A percentile compares a stretch with the other conserved stretches of the same genome.
Conservation (phyloP, 805 yeast genomes). For the Zygosaccharomyces bisporus region DNA sequence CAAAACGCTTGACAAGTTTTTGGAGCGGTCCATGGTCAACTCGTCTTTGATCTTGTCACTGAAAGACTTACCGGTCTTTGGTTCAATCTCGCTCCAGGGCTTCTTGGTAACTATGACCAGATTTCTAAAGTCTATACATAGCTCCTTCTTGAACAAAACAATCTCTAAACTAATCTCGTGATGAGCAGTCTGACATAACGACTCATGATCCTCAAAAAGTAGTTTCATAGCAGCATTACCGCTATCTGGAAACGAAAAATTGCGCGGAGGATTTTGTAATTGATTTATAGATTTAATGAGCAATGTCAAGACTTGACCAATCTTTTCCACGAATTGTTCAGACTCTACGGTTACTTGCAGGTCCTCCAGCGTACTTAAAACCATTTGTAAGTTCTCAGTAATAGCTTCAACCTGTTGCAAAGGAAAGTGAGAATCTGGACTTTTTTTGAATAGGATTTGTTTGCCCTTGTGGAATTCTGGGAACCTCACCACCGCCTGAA, state of each 20-base stretch:
- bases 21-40: slow-evolving; percentile 44
- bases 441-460: slow-evolving; percentile 38
- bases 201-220: slow-evolving; percentile 38
- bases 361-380: slow-evolving; percentile 39
- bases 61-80: slow-evolving; percentile 45
- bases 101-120: slow-evolving; percentile 46
- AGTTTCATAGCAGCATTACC: slow-evolving; percentile 45
- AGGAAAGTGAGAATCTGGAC: slow-evolving; percentile 43
- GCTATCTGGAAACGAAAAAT: slow-evolving; percentile 55
- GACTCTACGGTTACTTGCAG: slow-evolving; percentile 42
- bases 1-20: slow-evolving; percentile 40
- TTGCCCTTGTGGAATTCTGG: slow-evolving; percentile 42
- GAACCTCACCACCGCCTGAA: slow-evolving; percentile 40
- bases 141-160: slow-evolving; percentile 57
- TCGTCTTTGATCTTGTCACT: slow-evolving; percentile 56
- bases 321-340: slow-evolving; percentile 25
- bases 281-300: slow-evolving; percentile 24
- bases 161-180: slow-evolving; percentile 51
- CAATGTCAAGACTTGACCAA: slow-evolving; percentile 21
- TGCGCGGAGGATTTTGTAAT: slow-evolving; percentile 51
- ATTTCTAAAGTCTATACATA: slow-evolving; percentile 56
- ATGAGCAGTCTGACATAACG: slow-evolving; percentile 32
- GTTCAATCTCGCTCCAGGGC: slow-evolving; percentile 62
- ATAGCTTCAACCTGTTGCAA: slow-evolving; percentile 37
- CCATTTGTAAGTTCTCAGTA: slow-evolving; percentile 25